Evolutionary conservation across 192 early-diverging fungal genomes (phyloP).

Genomic region (Backusella westeae): DNA sequence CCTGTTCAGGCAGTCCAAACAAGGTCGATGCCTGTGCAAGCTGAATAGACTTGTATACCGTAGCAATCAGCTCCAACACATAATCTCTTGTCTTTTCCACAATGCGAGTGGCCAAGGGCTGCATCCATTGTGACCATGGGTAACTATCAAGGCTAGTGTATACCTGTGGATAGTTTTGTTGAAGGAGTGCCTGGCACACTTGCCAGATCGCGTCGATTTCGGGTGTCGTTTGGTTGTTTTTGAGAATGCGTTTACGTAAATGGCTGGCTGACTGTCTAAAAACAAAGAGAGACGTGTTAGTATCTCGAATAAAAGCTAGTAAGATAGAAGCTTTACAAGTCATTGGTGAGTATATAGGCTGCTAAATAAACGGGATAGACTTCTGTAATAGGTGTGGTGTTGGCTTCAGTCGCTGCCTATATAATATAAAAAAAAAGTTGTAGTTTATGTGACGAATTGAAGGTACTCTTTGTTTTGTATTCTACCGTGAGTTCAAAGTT

Average conservation of each 20-base stretch:
- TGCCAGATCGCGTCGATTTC: slow-evolving; percentile 10
- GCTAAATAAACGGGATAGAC: slow-evolving; percentile 10
- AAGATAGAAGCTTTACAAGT: background rate
- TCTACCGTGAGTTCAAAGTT: background rate
- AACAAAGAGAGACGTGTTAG: background rate
- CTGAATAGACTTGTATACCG: background rate
- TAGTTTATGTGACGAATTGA: background rate
- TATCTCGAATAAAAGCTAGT: background rate
- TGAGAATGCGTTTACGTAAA: slow-evolving; percentile 14
- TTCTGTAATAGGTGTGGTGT: background rate
- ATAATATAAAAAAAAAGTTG: background rate
- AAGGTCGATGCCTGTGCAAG: background rate
- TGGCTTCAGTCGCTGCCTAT: background rate
- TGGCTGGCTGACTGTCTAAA: slow-evolving; percentile 1
- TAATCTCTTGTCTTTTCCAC: background rate
- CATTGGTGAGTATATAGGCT: background rate
- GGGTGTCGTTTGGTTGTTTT: background rate
- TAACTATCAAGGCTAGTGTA: background rate
- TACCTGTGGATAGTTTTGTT: background rate
- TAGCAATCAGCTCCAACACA: background rate
- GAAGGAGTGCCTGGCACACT: background rate
- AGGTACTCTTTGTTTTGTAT: background rate
- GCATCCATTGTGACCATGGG: background rate
- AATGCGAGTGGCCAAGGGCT: background rate
- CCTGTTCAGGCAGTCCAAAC: background rate